Percentiles rank a stretch among this genome's conserved stretches.
phyloP scores from a whole-genome alignment of 2,329 filamentous ascomycete species.

The Xylaria sp. region DNA sequence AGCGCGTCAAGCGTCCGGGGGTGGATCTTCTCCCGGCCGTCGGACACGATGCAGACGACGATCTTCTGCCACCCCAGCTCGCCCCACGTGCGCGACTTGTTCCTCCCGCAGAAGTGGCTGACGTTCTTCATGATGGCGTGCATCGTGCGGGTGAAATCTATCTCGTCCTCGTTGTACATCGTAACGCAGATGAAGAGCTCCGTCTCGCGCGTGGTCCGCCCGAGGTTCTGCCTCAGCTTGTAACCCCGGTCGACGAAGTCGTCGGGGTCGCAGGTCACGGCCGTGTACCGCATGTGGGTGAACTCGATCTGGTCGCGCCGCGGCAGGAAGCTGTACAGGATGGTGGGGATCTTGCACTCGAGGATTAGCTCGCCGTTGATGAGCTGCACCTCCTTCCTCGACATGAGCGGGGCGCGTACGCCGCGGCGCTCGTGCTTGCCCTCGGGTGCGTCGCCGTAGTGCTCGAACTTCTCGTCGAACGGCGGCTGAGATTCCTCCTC shows the following conservation, averaged over 20 bases:
- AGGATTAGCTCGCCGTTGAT: constrained; percentile 98
- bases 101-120: constrained; percentile 94
- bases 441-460: constrained; percentile 85
- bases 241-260: constrained; percentile 90
- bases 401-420: constrained; percentile 83
- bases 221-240: constrained; percentile 86
- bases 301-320: constrained; percentile 93
- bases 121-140: constrained; percentile 98
- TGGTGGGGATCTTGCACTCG: constrained; percentile 98
- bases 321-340: constrained; percentile 94
- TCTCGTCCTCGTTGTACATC: constrained; percentile 99
- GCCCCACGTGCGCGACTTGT: constrained; percentile 95
- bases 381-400: constrained; percentile 89
- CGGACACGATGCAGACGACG: constrained; percentile 95
- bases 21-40: constrained; percentile 86
- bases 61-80: constrained; percentile 99
- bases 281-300: constrained; percentile 94
- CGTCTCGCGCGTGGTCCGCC: constrained; percentile 88
- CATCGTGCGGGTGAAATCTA: constrained; percentile 94
- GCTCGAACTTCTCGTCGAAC: constrained; percentile 64
- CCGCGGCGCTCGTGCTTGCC: constrained; percentile 87
- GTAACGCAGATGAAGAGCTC: constrained; percentile 96
- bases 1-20: constrained; percentile 90
- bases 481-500: constrained; percentile 45
- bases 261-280: constrained; percentile 89